Base-by-base conservation (phyloP, 306 rosid genomes). In the Lotus japonicus region DNA sequence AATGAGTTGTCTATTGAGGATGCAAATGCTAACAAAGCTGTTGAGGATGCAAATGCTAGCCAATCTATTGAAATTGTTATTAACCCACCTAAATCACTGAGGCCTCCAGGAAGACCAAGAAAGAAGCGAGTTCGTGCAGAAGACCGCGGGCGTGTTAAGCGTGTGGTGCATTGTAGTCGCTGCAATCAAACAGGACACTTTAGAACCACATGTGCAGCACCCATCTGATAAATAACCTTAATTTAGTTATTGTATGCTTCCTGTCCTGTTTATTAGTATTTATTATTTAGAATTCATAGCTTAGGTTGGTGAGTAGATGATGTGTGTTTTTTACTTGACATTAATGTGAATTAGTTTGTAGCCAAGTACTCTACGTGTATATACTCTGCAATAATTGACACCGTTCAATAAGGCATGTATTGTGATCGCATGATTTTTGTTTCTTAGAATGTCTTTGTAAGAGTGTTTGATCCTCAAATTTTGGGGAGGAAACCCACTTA, bases 141-240 rank as follows among this genome's bases (percentile, higher is more conserved):
- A 74, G 96, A 89, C 35, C 89, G 92, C 2, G 92, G 90, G 15
- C 92, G 92, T 2, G 88, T 84, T 45, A 89, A 86, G 81, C 79
- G 96, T 12, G 90, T 86, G 18, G 96, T 89, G 81, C 96, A 86
- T 64, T 89, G 96, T 67, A 89, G 96, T 66, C 92, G 92, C n/a
- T 89, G 96, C 84, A 89, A 89, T 71, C 96, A 86, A 74, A 86
- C 90, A 11, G 96, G 96, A 9, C 96, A 89, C 80, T 89, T 89
- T 70, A 84, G 96, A 81, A 86, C 96, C 4, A 89, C 96, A 17
- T 89, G 96, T 69, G 92, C 92, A 10, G 85, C 96, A 11, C 96
- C 96, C 56, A 88, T 85, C 44, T 87, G 74, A 71, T 55, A 23
- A 45, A 36, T 21, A 4, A 41, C 16, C 44, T 43, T 31, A 31